Conservation (phyloP, 2,329 filamentous ascomycete genomes). For the Kalaharituber pfeilii region DNA sequence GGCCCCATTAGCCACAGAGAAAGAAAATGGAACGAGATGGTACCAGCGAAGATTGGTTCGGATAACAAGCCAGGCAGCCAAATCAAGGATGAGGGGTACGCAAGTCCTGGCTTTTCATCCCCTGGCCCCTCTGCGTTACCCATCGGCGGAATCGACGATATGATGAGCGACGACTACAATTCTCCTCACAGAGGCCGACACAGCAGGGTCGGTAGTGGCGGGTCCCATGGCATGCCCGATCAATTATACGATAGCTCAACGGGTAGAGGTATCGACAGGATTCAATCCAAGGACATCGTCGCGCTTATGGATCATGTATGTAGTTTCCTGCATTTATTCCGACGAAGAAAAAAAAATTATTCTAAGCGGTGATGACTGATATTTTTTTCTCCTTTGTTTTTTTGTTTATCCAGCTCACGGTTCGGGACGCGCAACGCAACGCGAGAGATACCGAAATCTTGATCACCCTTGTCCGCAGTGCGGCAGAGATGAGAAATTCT, state of each 20-base stretch:
- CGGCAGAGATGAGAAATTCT: slow-evolving; percentile 90
- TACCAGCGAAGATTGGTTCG: slow-evolving; percentile 24
- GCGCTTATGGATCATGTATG: slow-evolving; percentile 88
- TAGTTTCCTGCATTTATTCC: slow-evolving; percentile 18
- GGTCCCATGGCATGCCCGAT: slow-evolving; percentile 80
- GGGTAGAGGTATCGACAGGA: slow-evolving; percentile 71
- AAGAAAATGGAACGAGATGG: slow-evolving; percentile 16
- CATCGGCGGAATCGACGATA: slow-evolving; percentile 31
- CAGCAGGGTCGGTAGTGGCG: slow-evolving; percentile 44
- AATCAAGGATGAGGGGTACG: slow-evolving; percentile 73
- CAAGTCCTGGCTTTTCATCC: slow-evolving; percentile 27
- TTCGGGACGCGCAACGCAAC: slow-evolving; percentile 88
- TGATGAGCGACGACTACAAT: slow-evolving; percentile 40
- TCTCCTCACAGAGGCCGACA: slow-evolving; percentile 29
- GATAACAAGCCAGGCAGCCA: slow-evolving; percentile 27
- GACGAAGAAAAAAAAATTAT: too few relatives aligned
- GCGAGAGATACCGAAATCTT: slow-evolving; percentile 93
- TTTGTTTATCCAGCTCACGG: slow-evolving; percentile 49
- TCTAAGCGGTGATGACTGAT: too few relatives aligned
- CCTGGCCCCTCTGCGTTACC: slow-evolving; percentile 30
- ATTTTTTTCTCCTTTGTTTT: too few relatives aligned
- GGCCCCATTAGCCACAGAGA: slow-evolving; percentile 46
- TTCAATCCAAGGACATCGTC: slow-evolving; percentile 91
- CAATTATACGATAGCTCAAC: slow-evolving; percentile 82
- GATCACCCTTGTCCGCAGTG: slow-evolving; percentile 79